Conservation (phyloP, 2,329 filamentous ascomycete species). For the Phialophora macrospora region DNA sequence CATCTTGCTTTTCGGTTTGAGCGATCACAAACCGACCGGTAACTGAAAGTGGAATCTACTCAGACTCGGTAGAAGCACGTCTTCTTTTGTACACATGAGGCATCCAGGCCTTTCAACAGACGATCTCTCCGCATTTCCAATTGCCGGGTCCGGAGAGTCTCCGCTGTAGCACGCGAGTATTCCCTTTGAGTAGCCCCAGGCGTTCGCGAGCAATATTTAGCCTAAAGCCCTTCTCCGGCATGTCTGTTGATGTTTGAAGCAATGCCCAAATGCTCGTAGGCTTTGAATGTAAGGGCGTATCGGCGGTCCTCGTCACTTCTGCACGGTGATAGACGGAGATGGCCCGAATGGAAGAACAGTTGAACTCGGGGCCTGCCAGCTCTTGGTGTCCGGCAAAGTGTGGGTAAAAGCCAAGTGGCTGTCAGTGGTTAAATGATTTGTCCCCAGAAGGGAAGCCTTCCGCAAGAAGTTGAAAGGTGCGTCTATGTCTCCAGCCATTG, state of each 20-base stretch:
- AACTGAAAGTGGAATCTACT: neutral
- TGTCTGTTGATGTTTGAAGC: neutral
- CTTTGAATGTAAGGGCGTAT: constrained; percentile 4
- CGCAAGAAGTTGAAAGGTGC: neutral
- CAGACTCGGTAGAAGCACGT: neutral
- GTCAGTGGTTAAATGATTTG: neutral
- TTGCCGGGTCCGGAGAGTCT: constrained; percentile 17
- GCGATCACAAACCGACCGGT: neutral
- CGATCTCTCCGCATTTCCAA: constrained; percentile 17
- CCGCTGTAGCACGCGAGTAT: constrained; percentile 2
- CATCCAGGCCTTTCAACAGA: neutral
- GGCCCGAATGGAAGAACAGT: constrained; percentile 2
- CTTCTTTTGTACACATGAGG: constrained; percentile 6
- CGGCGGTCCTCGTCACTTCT: neutral
- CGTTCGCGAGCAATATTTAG: constrained; percentile 12
- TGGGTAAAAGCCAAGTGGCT: neutral
- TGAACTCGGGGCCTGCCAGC: neutral
- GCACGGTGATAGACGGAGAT: constrained; percentile 14
- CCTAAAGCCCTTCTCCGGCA: constrained; percentile 10
- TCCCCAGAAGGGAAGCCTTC: neutral
- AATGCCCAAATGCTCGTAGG: constrained; percentile 6
- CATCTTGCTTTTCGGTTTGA: constrained; percentile 7
- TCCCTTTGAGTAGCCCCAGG: neutral
- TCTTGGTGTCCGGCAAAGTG: constrained; percentile 1
- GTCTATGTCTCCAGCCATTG: neutral